Conservation (phyloP, 495 filamentous ascomycete genomes). For the Penicillium odoratum region DNA sequence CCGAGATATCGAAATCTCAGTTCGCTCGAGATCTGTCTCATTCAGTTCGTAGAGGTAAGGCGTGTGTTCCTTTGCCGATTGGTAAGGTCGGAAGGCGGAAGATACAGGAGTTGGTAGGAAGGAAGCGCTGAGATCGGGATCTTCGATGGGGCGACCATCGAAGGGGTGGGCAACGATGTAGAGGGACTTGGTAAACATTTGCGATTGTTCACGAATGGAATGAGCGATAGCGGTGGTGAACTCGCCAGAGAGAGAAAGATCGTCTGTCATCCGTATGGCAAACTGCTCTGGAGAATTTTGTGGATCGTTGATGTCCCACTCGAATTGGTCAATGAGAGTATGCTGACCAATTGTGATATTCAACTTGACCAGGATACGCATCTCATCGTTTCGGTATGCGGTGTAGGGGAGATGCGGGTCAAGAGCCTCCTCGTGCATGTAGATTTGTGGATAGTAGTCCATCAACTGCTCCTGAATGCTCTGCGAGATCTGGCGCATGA, state of each 20-base stretch:
- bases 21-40: constrained; percentile 85
- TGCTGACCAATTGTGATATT: constrained; percentile 97
- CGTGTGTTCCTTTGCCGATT: constrained; percentile 87
- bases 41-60: constrained; percentile 93
- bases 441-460: constrained; percentile 89
- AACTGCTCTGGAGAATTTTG: constrained; percentile 93
- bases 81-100: constrained; percentile 81
- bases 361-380: constrained; percentile 91
- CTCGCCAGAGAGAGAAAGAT: constrained; percentile 91
- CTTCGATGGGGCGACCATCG: constrained; percentile 89
- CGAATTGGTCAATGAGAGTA: constrained; percentile 94
- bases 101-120: constrained; percentile 85
- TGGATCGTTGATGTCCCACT: constrained; percentile 98
- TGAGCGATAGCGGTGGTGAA: constrained; percentile 98
- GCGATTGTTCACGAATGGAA: constrained; percentile 91
- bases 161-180: constrained; percentile 93
- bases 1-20: constrained; percentile 86
- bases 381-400: constrained; percentile 97
- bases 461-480: constrained; percentile 87
- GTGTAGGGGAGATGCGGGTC: constrained; percentile 88
- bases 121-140: constrained; percentile 78
- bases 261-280: constrained; percentile 80
- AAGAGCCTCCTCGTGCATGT: constrained; percentile 84
- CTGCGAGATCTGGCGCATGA: constrained; percentile 74
- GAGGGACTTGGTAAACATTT: constrained; percentile 89